phyloP scores from a whole-genome alignment of 352 stramenopile genomes.

The Phytopythium litorale region DNA sequence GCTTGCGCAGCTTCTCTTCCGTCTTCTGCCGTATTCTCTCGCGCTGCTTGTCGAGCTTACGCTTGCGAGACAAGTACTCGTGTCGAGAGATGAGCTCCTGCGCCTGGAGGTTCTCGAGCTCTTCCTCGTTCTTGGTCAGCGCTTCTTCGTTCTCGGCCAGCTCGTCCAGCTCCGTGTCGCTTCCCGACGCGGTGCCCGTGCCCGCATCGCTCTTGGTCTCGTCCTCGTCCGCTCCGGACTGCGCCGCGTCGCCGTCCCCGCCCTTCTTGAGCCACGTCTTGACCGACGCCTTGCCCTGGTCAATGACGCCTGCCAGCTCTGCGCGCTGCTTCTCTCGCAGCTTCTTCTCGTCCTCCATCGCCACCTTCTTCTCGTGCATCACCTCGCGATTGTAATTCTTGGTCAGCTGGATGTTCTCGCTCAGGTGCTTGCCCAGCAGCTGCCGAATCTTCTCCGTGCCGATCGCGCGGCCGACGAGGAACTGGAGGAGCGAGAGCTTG shows the following conservation, averaged over 20 bases:
- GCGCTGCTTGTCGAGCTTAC: constrained; percentile 63
- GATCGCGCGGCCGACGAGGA: constrained; percentile 57
- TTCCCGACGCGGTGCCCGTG: constrained; percentile 30
- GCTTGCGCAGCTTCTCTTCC: constrained; percentile 64
- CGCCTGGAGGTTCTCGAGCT: constrained; percentile 57
- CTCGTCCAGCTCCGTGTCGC: constrained; percentile 66
- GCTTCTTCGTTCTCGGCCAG: constrained; percentile 54
- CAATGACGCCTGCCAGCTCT: constrained; percentile 46
- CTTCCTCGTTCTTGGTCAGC: constrained; percentile 65
- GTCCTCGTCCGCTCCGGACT: constrained; percentile 24
- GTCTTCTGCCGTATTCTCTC: constrained; percentile 49
- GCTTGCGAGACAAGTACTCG: constrained; percentile 75
- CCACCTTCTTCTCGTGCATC: constrained; percentile 59
- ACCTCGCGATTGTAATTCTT: constrained; percentile 76
- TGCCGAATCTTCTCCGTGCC: constrained; percentile 62
- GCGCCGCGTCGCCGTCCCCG: constrained; percentile 7
- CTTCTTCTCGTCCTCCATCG: constrained; percentile 79
- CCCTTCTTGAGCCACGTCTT: constrained; percentile 51
- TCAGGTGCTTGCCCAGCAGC: constrained; percentile 55
- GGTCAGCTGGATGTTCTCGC: constrained; percentile 44
- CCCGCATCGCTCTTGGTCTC: constrained; percentile 37
- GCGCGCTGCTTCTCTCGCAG: constrained; percentile 66
- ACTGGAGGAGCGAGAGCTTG: constrained; percentile 71
- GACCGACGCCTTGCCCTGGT: constrained; percentile 54
- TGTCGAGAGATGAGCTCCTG: constrained; percentile 73